These are phyloP conservation scores for Trichoderma sp. DNA, from an alignment of 2,329 filamentous ascomycete genomes.

Conservation along the genomic window DNA sequence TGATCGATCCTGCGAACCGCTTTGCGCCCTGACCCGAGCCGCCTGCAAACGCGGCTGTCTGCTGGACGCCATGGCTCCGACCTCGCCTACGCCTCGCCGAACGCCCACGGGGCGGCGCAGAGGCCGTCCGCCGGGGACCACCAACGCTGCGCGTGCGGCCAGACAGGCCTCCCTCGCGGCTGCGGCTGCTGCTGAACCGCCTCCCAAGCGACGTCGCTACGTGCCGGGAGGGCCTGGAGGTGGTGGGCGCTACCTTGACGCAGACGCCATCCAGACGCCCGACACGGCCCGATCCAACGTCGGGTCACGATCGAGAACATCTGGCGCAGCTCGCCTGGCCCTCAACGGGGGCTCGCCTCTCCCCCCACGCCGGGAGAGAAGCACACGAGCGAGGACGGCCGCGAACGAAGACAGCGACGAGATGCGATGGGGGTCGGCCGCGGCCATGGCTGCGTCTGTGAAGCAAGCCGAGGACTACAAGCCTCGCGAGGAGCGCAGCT, in stretches of 20 bases:
- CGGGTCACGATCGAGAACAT: slow-evolving; percentile 51
- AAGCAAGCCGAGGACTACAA: slow-evolving; percentile 96
- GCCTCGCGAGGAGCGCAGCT: slow-evolving; percentile 91
- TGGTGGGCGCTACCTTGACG: slow-evolving; percentile 79
- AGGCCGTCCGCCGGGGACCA: slow-evolving; percentile 49
- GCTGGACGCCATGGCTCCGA: slow-evolving; percentile 36
- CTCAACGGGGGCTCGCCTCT: slow-evolving; percentile 42
- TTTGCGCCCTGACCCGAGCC: background rate
- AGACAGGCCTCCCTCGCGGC: slow-evolving; percentile 40
- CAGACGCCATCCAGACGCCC: slow-evolving; percentile 63
- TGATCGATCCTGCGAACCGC: slow-evolving; percentile 1
- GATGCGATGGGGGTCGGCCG: slow-evolving; percentile 82
- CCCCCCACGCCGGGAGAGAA: slow-evolving; percentile 58
- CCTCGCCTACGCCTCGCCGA: slow-evolving; percentile 45
- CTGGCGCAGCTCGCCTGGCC: slow-evolving; percentile 49
- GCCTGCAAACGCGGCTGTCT: background rate
- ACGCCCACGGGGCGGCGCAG: slow-evolving; percentile 48
- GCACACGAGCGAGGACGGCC: slow-evolving; percentile 54
- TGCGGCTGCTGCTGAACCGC: slow-evolving; percentile 54
- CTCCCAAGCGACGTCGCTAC: slow-evolving; percentile 73
- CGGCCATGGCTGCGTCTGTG: slow-evolving; percentile 82
- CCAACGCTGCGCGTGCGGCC: slow-evolving; percentile 45
- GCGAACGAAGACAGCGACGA: slow-evolving; percentile 57
- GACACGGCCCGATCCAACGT: slow-evolving; percentile 45
- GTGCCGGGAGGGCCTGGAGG: slow-evolving; percentile 85